Conservation (phyloP, 345 rosid genomes). For the Salix arbutifolia region DNA sequence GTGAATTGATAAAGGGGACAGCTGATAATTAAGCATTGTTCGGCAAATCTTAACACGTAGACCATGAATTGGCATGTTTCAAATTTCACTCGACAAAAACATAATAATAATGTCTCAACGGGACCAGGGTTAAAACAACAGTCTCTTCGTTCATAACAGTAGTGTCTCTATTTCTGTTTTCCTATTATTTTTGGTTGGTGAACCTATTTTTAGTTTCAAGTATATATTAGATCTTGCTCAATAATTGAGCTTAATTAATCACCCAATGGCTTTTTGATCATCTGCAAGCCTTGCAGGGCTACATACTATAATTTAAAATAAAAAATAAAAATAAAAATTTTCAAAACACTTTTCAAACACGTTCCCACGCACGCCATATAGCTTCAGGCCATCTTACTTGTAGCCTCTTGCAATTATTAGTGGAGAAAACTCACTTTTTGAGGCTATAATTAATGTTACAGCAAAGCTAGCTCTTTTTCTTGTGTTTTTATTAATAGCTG, state of each 20-base stretch:
- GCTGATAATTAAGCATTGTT: conserved; percentile 5
- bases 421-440: background rate
- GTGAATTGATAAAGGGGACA: conserved; percentile 14
- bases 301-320: too few species aligned
- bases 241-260: too few species aligned
- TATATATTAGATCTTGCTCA: too few species aligned
- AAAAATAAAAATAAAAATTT: too few species aligned
- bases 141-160: background rate
- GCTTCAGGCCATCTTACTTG: background rate
- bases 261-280: background rate
- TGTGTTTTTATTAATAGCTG: background rate
- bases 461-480: background rate
- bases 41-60: background rate
- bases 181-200: background rate
- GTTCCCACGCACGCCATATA: too few species aligned
- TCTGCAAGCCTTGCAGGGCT: background rate
- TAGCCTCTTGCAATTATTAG: background rate
- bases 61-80: background rate
- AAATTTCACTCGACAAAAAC: background rate
- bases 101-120: background rate
- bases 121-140: background rate
- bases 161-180: background rate
- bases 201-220: background rate
- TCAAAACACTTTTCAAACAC: too few species aligned
- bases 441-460: background rate